These are phyloP conservation scores for Mycena epipterygia DNA, from an alignment of 768 basidiomycete species.

Conservation along the genomic window DNA sequence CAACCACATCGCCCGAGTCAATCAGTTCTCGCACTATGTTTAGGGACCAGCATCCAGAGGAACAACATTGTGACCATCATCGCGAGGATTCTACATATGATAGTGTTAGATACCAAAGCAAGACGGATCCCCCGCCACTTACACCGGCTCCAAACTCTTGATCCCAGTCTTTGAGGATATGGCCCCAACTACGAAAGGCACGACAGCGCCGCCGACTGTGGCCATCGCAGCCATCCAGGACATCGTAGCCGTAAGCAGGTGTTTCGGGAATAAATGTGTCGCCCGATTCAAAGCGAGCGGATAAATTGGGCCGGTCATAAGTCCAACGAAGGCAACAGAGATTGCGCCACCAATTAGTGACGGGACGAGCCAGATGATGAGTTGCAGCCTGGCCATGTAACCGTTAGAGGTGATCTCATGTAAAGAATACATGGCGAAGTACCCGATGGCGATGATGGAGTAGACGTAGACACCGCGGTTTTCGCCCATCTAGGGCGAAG, in stretches of 20 bases:
- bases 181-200: conserved; percentile 81
- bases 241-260: conserved; percentile 73
- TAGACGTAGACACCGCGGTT: conserved; percentile 66
- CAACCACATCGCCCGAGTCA: too few relatives aligned
- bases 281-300: conserved; percentile 81
- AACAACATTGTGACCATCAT: conserved; percentile 24
- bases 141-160: conserved; percentile 73
- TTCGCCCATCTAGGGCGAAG: conserved; percentile 61
- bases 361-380: conserved; percentile 81
- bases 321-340: conserved; percentile 73
- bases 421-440: conserved; percentile 19
- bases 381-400: conserved; percentile 60
- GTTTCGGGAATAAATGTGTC: conserved; percentile 75
- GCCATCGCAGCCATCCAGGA: conserved; percentile 80
- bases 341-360: conserved; percentile 76
- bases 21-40: neutral
- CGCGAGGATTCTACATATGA: conserved; percentile 13
- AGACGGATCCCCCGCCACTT: conserved; percentile 41
- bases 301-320: conserved; percentile 81
- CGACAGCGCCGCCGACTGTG: conserved; percentile 76
- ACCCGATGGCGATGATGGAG: conserved; percentile 63
- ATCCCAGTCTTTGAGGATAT: conserved; percentile 77
- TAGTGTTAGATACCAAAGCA: neutral
- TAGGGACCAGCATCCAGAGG: conserved; percentile 26
- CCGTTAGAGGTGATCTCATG: neutral